These are phyloP conservation scores for Blumeria hordei DNA, from an alignment of 2,329 filamentous ascomycete species.

Conservation along the genomic window DNA sequence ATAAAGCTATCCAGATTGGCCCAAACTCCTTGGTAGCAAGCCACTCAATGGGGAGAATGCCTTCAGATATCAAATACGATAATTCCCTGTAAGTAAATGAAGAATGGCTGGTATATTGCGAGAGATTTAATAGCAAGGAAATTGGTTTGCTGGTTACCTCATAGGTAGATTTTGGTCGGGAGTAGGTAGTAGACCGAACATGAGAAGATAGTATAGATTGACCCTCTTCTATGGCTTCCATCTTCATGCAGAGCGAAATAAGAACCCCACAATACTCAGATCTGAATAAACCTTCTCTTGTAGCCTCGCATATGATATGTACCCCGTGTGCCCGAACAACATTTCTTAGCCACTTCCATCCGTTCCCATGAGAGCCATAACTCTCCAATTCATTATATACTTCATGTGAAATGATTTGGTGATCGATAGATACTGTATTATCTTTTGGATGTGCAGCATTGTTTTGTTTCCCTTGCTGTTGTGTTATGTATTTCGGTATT, in stretches of 20 bases:
- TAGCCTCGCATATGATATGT: conserved; percentile 19
- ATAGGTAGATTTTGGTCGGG: conserved; percentile 15
- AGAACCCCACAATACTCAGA: conserved; percentile 19
- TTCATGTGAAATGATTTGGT: conserved; percentile 19
- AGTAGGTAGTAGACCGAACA: conserved; percentile 16
- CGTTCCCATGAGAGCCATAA: conserved; percentile 18
- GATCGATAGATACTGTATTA: conserved; percentile 13
- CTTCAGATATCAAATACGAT: conserved; percentile 15
- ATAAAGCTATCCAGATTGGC: conserved; percentile 19
- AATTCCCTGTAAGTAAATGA: conserved; percentile 18
- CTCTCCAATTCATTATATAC: conserved; percentile 26
- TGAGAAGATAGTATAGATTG: conserved; percentile 18
- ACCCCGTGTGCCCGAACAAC: conserved; percentile 24
- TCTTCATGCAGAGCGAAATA: conserved; percentile 19
- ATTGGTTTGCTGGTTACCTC: conserved; percentile 14
- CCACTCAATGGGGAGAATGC: conserved; percentile 20
- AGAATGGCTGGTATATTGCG: conserved; percentile 12
- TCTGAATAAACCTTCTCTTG: conserved; percentile 20
- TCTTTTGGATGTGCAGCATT: conserved; percentile 18
- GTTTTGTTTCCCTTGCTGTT: conserved; percentile 21
- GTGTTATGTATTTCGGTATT: conserved; percentile 23
- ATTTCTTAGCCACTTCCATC: conserved; percentile 22
- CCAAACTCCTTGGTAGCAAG: conserved; percentile 20
- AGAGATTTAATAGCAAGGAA: conserved; percentile 16
- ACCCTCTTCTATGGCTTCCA: conserved; percentile 18